Conservation (phyloP, 345 rosid genomes). For the Camelina neglecta region DNA sequence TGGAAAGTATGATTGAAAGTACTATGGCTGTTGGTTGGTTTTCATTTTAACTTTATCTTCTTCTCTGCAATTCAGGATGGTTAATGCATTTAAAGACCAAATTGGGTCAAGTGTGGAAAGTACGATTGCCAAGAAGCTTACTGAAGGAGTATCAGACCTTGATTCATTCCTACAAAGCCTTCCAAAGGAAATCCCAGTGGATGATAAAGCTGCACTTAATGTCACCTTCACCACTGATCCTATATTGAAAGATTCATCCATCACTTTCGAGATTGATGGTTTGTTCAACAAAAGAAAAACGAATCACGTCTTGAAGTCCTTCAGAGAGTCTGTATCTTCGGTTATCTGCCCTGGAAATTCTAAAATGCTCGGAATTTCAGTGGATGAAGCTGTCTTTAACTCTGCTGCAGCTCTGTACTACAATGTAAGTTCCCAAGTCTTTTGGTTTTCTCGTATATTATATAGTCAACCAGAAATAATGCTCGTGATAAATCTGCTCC, state of each 20-base stretch:
- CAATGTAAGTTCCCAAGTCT: constrained; percentile 62
- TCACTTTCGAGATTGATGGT: constrained; percentile 83
- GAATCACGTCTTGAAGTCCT: constrained; percentile 34
- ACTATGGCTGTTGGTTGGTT: neutral
- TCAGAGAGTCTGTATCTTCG: constrained; percentile 49
- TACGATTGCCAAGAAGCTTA: constrained; percentile 72
- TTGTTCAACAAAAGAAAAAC: constrained; percentile 60
- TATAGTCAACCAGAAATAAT: neutral
- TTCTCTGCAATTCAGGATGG: constrained; percentile 60
- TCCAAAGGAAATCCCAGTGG: constrained; percentile 91
- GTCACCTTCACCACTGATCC: constrained; percentile 80
- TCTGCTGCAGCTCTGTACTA: constrained; percentile 92
- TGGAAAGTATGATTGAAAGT: neutral
- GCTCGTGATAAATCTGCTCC: constrained; percentile 7
- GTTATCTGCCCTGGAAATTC: constrained; percentile 61
- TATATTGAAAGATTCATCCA: constrained; percentile 66
- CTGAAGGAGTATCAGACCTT: constrained; percentile 75
- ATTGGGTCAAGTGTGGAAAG: constrained; percentile 83
- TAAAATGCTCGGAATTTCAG: constrained; percentile 89
- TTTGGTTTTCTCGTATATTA: neutral
- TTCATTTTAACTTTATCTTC: constrained; percentile 7
- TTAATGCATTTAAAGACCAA: constrained; percentile 80
- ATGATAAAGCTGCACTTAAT: constrained; percentile 85
- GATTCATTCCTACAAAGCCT: constrained; percentile 74
- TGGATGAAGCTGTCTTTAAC: constrained; percentile 84